Evolutionary conservation across 371 early-diverging fungal genomes (phyloP), one percentile per base, ranked within the genome.

Genomic region (Gilbertella persicaria): DNA sequence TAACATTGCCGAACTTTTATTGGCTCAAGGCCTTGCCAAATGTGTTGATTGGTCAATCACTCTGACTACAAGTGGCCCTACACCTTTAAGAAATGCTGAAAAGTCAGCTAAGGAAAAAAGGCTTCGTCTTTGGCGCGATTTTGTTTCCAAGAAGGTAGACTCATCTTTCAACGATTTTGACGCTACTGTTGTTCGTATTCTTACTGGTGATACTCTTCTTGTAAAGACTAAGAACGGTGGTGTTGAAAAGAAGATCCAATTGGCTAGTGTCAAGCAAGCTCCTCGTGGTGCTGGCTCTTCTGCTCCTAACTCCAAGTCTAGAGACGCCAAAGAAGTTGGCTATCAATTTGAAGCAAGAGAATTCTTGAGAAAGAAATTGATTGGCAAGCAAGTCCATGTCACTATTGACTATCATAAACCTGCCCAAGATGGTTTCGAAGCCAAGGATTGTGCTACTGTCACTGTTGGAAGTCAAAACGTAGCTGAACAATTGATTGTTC

Each of bases 301-400:
- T 16, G 62, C 62, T 12, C 70, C 73, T 14, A 61, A 55, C 21
- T 60, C 82, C n/a, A 88, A 85, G 60, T 75, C 79, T 35, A 84
- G 88, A 45, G 92, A 92, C 49, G 63, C 86, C 23, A 86, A 86
- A 43, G 88, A 90, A 64, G 89, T 88, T 12, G 90, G 89, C 13
- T 96, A 93, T 68, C 84, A 89, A 48, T 85, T 85, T 53, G 93
- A 95, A 57, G 95, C 96, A 12, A 84, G 88, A 60, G 97, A 91
- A 66, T 86, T 85, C 60, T 75, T 97, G 53, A 85, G 98, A 43
- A 89, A 90, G 66, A 78, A 84, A 42, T 71, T 93, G 54, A 89
- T 96, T 55, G 98, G 97, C 29, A 90, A 92, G 62, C 71, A 71
- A n/a, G 88, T 89, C 14, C 89, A 84, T 37, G 88, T 94, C 26